Evolutionary conservation across 805 yeast genomes (phyloP), one percentile per base, ranked within the genome.

Genomic region (Candida maltosa): DNA sequence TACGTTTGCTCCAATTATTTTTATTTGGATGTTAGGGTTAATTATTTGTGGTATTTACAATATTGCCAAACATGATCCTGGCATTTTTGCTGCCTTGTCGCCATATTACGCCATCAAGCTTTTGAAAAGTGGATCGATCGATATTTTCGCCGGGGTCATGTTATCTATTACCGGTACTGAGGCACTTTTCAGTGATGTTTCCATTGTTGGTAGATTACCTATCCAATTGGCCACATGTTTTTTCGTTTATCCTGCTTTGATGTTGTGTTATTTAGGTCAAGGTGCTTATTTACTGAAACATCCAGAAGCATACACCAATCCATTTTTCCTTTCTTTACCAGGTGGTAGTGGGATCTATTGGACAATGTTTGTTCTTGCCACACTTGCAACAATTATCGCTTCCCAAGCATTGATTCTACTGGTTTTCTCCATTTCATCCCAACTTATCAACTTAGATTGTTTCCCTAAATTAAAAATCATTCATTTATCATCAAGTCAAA

Each of bases 161-260:
- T 66, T 78, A 29, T 60, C 77, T 1, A 54, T 78, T 17, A 76
- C 84, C 0, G 83, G 83, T 21, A 61, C 74, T 4, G 83, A 78
- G 43, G 81, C 83, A 5, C 71, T 78, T 78, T 78, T 78, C 56
- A 80, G 82, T 2, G 83, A 78, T 52, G 61, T 76, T 33, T 77
- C 81, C 4, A 80, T 74, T 47, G 74, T 76, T 46, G 76, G 79
- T 3, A 60, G 62, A 17, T 42, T 59, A 4, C 72, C 82, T 1
- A 62, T 75, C 30, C 78, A 75, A 42, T 34, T 76, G 8, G 65
- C 80, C 6, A 51, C 75, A 29, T 38, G 65, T 2, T 41, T 45
- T 3, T 60, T 74, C 38, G 78, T 75, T n/a, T 76, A 73, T 44
- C 76, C 80, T 11, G 60, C 72, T 26, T 53, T 78, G 45, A 62